Base-by-base conservation (phyloP, 192 early-diverging fungal species). In the Jimgerdemannia lactiflua region DNA sequence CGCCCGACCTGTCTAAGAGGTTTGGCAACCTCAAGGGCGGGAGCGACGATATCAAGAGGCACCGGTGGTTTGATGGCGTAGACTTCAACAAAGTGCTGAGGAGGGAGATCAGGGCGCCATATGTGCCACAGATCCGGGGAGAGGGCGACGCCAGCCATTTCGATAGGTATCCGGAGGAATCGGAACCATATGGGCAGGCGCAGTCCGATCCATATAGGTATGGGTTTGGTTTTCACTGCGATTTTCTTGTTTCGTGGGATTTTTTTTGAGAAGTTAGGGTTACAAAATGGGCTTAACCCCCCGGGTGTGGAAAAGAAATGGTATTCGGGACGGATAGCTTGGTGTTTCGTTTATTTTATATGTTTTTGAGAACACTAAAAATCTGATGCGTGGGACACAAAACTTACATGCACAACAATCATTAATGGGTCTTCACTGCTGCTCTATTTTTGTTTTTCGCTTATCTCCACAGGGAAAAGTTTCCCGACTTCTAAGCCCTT, bases 141-240 rank as follows among this genome's bases (percentile, higher is more conserved):
- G 92, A 93, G 9, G 96, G 96, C 54, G 97, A 99, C 75, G 90
- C 96, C 11, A 93, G 91, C 78, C 94, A 99, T 85, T 99, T 98
- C 89, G 96, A 98, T 80, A 85, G 88, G 75, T 99, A 99, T 79
- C 92, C 94, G 4, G 97, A 99, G 80, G 93, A 96, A 70, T 81
- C 89, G 19, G 96, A 97, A 77, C 91, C 90, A 14, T 99, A 99
- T 81, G 97, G 96, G 59, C 39, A 67, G 17, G 41, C 71, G 19
- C 43, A 59, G 41, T 63, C 69, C 20, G 79, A 80, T 74, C 71
- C 72, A 19, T 67, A 80, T 40, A 43, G 72, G 67, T 68, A 65
- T 18, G 64, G 14, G 19, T 65, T 65, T 18, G 29, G 29, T 29
- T 14, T 59, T 59, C 49, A 59, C 49, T 14, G 49, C 49, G 14